Evolutionary conservation across 306 rosid genomes (phyloP), one percentile per base, ranked within the genome.

Genomic region (Senna tora): DNA sequence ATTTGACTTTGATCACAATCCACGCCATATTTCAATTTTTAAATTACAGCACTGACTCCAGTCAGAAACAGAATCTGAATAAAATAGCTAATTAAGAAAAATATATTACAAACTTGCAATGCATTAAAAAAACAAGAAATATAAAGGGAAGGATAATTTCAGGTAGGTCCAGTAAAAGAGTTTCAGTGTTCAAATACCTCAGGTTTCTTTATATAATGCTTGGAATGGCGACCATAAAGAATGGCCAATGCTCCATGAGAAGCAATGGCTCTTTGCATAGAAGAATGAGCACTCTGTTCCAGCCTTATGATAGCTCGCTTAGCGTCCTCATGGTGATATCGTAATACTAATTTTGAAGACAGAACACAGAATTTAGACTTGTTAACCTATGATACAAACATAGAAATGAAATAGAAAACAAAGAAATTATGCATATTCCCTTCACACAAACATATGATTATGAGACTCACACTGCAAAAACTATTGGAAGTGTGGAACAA

Each of bases 211-310:
- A 95, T 89, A 85, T 88, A 95, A 84, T 89, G 92, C 85, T 78
- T 88, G 2, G 89, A 87, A 67, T 65, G 77, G 57, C 84, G 97
- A 57, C 92, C 92, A 39, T 84, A 89, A 39, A 95, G 85, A 63
- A 92, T 51, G 67, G 99, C 96, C 75, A 95, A 78, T 84, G 99
- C 97, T 79, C 93, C 90, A 28, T 87, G 96, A 67, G 92, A 81
- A 55, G 87, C 89, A 86, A 89, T 95, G 60, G 84, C 87, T 87
- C 97, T 88, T 80, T 85, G 93, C 82, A 80, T 82, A 80, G 39
- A 63, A 43, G 99, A 81, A 81, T 79, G 80, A 49, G 88, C 87
- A 77, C 90, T 89, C 81, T 89, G 97, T 81, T 95, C 99, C 83
- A 89, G 84, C 86, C 96, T 82, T 65, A 88, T 36, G 80, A 95